A percentile compares a stretch with the other conserved stretches of the same genome.
Evolutionary conservation across 306 rosid species (phyloP).

Genomic region (apple (Malus domestica)): DNA sequence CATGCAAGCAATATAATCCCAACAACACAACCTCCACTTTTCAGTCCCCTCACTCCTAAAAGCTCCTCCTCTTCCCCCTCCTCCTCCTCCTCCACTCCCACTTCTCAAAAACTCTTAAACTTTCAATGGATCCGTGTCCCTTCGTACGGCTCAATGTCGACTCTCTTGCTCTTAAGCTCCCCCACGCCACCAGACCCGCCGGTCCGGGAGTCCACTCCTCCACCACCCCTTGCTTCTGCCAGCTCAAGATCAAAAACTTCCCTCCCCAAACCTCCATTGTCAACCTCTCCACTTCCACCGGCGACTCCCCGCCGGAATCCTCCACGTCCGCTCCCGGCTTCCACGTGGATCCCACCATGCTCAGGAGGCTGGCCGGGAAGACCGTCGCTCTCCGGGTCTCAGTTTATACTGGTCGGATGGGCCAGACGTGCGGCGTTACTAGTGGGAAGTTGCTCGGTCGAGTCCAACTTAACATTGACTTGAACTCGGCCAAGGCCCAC

Average conservation of each 20-base stretch:
- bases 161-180: slow-evolving; percentile 64
- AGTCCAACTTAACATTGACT: slow-evolving; percentile 28
- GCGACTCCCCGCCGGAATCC: slow-evolving; percentile 36
- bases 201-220: slow-evolving; percentile 71
- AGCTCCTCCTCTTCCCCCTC: neutral
- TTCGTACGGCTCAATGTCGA: slow-evolving; percentile 64
- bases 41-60: neutral
- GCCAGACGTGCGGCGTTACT: slow-evolving; percentile 46
- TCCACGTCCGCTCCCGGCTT: slow-evolving; percentile 48
- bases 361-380: slow-evolving; percentile 45
- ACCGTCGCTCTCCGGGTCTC: slow-evolving; percentile 44
- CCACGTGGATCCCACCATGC: slow-evolving; percentile 45
- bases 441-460: slow-evolving; percentile 68
- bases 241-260: slow-evolving; percentile 39
- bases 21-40: slow-evolving; percentile 13
- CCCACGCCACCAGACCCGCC: slow-evolving; percentile 39
- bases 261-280: slow-evolving; percentile 64
- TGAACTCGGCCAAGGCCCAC: slow-evolving; percentile 17
- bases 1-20: neutral
- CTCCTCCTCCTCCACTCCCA: neutral
- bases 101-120: neutral
- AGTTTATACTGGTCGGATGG: slow-evolving; percentile 66
- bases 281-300: slow-evolving; percentile 36
- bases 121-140: slow-evolving; percentile 75
- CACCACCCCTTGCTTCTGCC: slow-evolving; percentile 79